Percentiles rank a stretch among this genome's conserved stretches.
Conservation (phyloP, 371 early-diverging fungal genomes). For the Quaeritorhiza haematococci region DNA sequence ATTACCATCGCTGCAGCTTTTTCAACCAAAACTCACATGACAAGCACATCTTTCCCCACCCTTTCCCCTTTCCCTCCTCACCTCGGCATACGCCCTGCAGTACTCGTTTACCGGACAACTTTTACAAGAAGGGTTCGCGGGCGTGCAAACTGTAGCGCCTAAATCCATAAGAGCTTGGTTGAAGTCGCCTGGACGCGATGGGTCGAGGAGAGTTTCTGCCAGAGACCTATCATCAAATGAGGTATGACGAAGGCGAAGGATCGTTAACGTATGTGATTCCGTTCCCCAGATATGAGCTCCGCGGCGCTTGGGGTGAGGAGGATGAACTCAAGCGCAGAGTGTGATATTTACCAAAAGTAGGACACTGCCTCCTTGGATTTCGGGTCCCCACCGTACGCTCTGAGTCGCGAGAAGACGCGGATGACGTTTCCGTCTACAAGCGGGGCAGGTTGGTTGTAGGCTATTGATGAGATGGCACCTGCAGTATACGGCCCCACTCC, state of each 20-base stretch:
- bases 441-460: conserved; percentile 56
- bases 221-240: conserved; percentile 39
- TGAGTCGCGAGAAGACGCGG: conserved; percentile 64
- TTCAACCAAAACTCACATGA: too few relatives aligned
- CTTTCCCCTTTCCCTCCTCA: too few relatives aligned
- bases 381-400: conserved; percentile 68
- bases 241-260: not conserved
- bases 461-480: conserved; percentile 73
- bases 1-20: too few relatives aligned
- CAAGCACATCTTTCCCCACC: too few relatives aligned
- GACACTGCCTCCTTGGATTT: conserved; percentile 51
- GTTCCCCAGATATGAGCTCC: not conserved
- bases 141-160: conserved; percentile 75
- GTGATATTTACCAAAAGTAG: too few relatives aligned
- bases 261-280: not conserved
- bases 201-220: conserved; percentile 53
- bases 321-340: too few relatives aligned
- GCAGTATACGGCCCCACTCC: conserved; percentile 66
- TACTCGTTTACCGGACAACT: conserved; percentile 59
- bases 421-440: conserved; percentile 82
- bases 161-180: conserved; percentile 85
- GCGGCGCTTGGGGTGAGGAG: too few relatives aligned
- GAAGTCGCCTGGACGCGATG: conserved; percentile 65
- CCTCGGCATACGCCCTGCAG: conserved; percentile 61
- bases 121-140: conserved; percentile 61